Evolutionary conservation across 2,329 filamentous ascomycete genomes (phyloP).

Genomic region (Trichoderma sp.): DNA sequence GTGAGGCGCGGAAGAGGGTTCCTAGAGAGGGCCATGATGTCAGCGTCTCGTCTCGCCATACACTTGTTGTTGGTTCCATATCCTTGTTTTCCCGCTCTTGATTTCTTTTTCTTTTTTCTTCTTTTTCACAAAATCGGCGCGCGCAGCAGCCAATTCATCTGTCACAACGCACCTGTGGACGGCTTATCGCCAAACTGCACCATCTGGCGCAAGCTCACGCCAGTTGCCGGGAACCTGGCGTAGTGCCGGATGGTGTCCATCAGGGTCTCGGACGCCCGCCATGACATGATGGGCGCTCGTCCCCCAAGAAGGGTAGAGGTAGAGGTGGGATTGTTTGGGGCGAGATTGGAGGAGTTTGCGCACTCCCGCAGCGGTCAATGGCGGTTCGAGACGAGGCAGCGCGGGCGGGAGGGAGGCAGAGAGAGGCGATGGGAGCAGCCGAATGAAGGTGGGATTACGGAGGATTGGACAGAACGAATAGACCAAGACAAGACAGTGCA

Average conservation of each 20-base stretch:
- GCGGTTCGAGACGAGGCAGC: neutral
- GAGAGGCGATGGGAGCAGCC: no score
- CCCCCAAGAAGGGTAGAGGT: neutral
- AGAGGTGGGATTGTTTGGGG: neutral
- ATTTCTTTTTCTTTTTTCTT: neutral
- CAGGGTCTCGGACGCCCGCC: constrained; percentile 85
- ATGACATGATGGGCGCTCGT: constrained; percentile 65
- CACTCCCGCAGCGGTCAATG: neutral
- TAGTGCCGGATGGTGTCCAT: constrained; percentile 98
- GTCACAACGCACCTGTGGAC: constrained; percentile 69
- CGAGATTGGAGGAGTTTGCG: neutral
- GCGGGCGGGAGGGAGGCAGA: neutral
- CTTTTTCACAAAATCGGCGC: constrained; percentile 49
- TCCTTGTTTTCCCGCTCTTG: neutral
- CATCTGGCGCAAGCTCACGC: constrained; percentile 96
- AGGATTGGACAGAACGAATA: neutral
- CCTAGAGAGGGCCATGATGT: constrained; percentile 71
- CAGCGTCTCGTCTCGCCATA: neutral
- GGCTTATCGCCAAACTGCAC: constrained; percentile 96
- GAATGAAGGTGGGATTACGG: neutral
- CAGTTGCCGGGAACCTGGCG: constrained; percentile 93
- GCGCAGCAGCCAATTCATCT: constrained; percentile 57
- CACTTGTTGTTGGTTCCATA: no score
- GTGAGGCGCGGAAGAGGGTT: constrained; percentile 93
- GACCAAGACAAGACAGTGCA: neutral